Percentiles rank a stretch among this genome's conserved stretches.
Conservation (phyloP, 2,329 filamentous ascomycete genomes). For the Clarireedia hainanense region DNA sequence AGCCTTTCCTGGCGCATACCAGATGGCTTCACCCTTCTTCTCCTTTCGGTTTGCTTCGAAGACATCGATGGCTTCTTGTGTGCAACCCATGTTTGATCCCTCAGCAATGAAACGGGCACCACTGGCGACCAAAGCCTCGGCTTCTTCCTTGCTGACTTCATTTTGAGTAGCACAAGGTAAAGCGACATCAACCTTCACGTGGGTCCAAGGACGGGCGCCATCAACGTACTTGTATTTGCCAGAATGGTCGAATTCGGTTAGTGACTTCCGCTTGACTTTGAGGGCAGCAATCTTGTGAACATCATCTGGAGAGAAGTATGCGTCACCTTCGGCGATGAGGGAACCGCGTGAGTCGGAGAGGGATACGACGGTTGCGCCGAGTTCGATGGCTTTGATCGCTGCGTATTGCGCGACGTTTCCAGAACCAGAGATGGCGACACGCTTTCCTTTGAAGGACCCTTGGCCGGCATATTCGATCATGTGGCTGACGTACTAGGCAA, state of each 20-base stretch:
- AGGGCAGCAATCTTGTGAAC: slow-evolving; percentile 71
- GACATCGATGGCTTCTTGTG: slow-evolving; percentile 85
- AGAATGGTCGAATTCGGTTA: slow-evolving; percentile 61
- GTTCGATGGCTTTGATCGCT: slow-evolving; percentile 91
- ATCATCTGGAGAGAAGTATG: slow-evolving; percentile 70
- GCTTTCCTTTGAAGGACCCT: slow-evolving; percentile 83
- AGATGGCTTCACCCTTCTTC: slow-evolving; percentile 64
- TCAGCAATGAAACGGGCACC: slow-evolving; percentile 86
- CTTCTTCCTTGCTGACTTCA: slow-evolving; percentile 90
- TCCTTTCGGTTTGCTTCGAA: slow-evolving; percentile 75
- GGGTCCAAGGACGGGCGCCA: slow-evolving; percentile 82
- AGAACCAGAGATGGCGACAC: slow-evolving; percentile 90
- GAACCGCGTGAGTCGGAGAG: slow-evolving; percentile 88
- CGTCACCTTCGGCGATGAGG: slow-evolving; percentile 64
- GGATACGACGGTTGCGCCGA: slow-evolving; percentile 85
- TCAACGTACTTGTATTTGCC: slow-evolving; percentile 77
- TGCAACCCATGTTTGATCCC: slow-evolving; percentile 99
- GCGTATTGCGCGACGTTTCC: slow-evolving; percentile 98
- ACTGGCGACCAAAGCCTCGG: slow-evolving; percentile 65
- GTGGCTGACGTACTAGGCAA: slow-evolving; percentile 66
- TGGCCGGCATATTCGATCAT: slow-evolving; percentile 90
- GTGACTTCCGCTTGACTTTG: slow-evolving; percentile 79
- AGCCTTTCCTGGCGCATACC: slow-evolving; percentile 96
- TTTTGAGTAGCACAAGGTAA: slow-evolving; percentile 95
- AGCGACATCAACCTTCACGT: slow-evolving; percentile 85